phyloP scores from a whole-genome alignment of 1,284 basidiomycete species.

The Amylostereum areolatum region DNA sequence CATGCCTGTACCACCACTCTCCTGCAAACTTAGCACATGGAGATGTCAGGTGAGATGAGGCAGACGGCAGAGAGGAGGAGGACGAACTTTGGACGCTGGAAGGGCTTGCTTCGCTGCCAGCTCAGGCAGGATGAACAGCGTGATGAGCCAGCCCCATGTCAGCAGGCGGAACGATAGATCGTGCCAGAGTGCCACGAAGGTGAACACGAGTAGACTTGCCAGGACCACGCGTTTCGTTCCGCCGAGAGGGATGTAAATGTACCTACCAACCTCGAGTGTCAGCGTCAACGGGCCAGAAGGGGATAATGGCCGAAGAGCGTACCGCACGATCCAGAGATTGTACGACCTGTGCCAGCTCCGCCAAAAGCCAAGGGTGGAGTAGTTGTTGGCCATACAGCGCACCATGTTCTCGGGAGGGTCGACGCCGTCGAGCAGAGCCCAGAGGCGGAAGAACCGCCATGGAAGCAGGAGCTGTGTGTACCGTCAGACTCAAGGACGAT shows the following conservation, averaged over 20 bases:
- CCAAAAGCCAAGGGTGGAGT: constrained; percentile 93
- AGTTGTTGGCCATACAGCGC: constrained; percentile 98
- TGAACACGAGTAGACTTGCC: constrained; percentile 82
- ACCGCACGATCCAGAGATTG: constrained; percentile 95
- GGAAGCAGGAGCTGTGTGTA: constrained; percentile 77
- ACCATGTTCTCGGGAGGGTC: constrained; percentile 99
- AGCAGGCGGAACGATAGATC: constrained; percentile 86
- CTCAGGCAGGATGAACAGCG: constrained; percentile 89
- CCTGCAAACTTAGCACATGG: constrained; percentile 54
- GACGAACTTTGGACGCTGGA: constrained; percentile 60
- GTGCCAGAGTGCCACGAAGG: constrained; percentile 99
- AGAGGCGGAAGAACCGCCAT: constrained; percentile 97
- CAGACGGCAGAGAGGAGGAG: neutral
- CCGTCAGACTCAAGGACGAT: neutral
- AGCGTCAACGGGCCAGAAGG: too few species aligned
- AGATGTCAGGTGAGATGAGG: too few species aligned
- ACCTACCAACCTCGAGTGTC: constrained; percentile 53
- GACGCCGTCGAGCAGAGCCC: constrained; percentile 86
- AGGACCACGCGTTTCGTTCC: constrained; percentile 63
- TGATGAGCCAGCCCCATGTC: constrained; percentile 96
- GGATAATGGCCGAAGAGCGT: constrained; percentile 13
- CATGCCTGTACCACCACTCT: constrained; percentile 79
- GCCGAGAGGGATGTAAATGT: constrained; percentile 93
- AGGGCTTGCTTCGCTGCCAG: constrained; percentile 57
- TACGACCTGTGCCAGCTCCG: constrained; percentile 94